Conservation (phyloP, 2,329 filamentous ascomycete species). For the Colletotrichum viniferum region DNA sequence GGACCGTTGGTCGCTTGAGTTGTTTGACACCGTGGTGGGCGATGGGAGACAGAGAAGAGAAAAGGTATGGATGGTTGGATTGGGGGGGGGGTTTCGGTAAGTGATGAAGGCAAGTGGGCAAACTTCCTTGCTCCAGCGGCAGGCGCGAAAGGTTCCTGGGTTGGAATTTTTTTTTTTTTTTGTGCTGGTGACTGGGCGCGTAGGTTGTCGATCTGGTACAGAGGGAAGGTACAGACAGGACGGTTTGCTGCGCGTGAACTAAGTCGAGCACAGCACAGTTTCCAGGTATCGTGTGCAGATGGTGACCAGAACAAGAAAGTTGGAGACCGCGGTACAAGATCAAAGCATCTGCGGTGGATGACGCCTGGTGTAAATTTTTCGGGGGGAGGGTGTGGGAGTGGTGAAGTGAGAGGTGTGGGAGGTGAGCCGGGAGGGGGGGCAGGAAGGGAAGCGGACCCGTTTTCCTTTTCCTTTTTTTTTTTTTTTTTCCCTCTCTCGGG, state of each 20-base stretch:
- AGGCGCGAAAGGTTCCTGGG: background rate
- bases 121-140: background rate
- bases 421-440: background rate
- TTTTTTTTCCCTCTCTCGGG: background rate
- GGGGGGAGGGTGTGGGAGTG: background rate
- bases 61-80: background rate
- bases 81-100: background rate
- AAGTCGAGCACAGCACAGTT: background rate
- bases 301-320: constrained; percentile 18
- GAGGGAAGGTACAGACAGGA: background rate
- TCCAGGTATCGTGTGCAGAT: background rate
- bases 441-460: background rate
- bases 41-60: background rate
- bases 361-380: constrained; percentile 5
- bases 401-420: constrained; percentile 1
- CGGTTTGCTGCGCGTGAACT: background rate
- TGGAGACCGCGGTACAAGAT: constrained; percentile 13
- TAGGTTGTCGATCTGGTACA: background rate
- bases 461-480: background rate
- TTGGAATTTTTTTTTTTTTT: background rate
- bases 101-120: constrained; percentile 9
- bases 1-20: constrained; percentile 14
- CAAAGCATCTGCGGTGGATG: constrained; percentile 15
- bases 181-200: background rate
- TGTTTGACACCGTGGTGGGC: background rate